A percentile compares a stretch with the other conserved stretches of the same genome.
These are phyloP conservation scores for barley (Hordeum vulgare) DNA, from an alignment of 176 grass and related monocot genomes.

Conservation along the genomic window DNA sequence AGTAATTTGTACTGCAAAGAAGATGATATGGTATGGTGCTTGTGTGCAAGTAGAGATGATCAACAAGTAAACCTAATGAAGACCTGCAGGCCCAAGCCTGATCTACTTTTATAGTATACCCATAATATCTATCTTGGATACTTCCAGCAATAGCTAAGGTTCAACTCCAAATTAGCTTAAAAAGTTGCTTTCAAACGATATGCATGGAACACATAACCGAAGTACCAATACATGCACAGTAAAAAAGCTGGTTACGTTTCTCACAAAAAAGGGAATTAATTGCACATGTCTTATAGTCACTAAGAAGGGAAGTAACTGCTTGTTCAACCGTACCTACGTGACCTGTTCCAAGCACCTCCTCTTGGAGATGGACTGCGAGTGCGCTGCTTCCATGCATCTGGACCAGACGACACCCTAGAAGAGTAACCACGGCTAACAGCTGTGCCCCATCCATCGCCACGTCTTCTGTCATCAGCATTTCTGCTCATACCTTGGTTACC, in stretches of 20 bases:
- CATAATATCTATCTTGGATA: not conserved
- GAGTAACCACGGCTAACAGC: slow-evolving; percentile 26
- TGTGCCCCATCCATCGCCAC: slow-evolving; percentile 40
- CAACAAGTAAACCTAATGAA: not conserved
- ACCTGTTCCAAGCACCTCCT: slow-evolving; percentile 56
- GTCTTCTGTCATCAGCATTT: slow-evolving; percentile 44
- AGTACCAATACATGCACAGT: not conserved
- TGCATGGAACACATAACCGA: not conserved
- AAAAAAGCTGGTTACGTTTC: not conserved
- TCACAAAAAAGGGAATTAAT: not conserved
- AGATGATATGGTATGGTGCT: not conserved
- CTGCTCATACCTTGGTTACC: slow-evolving; percentile 37
- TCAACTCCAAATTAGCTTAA: not conserved
- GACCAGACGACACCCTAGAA: slow-evolving; percentile 48
- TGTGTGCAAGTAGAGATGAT: not conserved
- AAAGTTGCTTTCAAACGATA: not conserved
- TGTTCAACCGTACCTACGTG: slow-evolving; percentile 38
- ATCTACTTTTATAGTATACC: slow-evolving; percentile 10
- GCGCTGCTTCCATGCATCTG: slow-evolving; percentile 47
- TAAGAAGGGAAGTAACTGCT: not conserved
- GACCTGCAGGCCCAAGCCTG: not conserved
- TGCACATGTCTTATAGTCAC: not conserved
- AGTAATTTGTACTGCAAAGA: not conserved
- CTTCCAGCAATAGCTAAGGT: not conserved
- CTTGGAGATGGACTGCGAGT: slow-evolving; percentile 58